phyloP scores from a whole-genome alignment of 352 stramenopile genomes.

The Phytophthora tubulina region DNA sequence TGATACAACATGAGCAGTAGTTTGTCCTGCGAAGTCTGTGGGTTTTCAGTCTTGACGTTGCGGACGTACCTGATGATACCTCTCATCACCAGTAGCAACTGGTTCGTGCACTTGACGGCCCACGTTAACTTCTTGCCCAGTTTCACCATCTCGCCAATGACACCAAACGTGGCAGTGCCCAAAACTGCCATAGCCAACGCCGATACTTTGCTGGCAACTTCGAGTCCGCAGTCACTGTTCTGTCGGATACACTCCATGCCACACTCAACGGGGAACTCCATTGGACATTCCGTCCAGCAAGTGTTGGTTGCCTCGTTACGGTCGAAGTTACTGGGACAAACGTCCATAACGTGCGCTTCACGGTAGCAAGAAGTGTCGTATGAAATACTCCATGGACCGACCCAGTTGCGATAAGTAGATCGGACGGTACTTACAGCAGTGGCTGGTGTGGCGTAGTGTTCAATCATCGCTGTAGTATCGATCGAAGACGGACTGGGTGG shows the following conservation, averaged over 20 bases:
- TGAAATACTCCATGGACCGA: slow-evolving; percentile 34
- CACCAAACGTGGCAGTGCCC: slow-evolving; percentile 39
- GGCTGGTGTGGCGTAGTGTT: slow-evolving; percentile 14
- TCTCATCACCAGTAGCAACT: slow-evolving; percentile 23
- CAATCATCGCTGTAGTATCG: slow-evolving; percentile 9
- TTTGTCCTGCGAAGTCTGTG: slow-evolving; percentile 26
- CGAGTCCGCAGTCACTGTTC: slow-evolving; percentile 43
- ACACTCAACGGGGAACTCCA: slow-evolving; percentile 57
- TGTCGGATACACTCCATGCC: slow-evolving; percentile 56
- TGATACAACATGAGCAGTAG: slow-evolving; percentile 28
- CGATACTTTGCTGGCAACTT: slow-evolving; percentile 44
- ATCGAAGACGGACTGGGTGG: slow-evolving; percentile 3
- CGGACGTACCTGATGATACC: slow-evolving; percentile 32
- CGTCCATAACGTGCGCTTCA: slow-evolving; percentile 38
- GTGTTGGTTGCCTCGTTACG: slow-evolving; percentile 48
- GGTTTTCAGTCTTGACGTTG: slow-evolving; percentile 27
- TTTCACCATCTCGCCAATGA: slow-evolving; percentile 44
- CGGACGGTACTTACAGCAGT: slow-evolving; percentile 24
- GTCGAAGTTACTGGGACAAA: slow-evolving; percentile 47
- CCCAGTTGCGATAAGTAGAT: slow-evolving; percentile 43
- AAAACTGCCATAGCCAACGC: slow-evolving; percentile 43
- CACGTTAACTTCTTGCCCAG: slow-evolving; percentile 28
- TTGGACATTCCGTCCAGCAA: slow-evolving; percentile 57
- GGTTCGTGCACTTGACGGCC: slow-evolving; percentile 21
- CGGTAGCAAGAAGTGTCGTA: slow-evolving; percentile 31